Conservation (phyloP, 1,284 basidiomycete genomes). For the Cystobasidium sp. region DNA sequence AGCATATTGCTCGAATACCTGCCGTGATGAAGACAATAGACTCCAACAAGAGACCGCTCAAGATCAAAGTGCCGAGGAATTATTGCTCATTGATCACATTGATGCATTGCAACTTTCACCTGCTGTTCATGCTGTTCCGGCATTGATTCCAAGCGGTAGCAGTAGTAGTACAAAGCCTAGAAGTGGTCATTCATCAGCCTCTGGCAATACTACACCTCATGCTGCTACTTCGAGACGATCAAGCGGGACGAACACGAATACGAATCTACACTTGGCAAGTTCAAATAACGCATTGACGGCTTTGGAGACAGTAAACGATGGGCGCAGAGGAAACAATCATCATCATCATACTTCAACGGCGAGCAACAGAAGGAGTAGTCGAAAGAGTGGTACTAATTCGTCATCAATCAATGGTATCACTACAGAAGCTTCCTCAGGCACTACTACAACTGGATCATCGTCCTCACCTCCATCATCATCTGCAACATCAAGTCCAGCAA, state of each 20-base stretch:
- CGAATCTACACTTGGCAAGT: too few relatives aligned
- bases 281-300: too few relatives aligned
- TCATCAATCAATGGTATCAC: not conserved
- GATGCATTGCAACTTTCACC: conserved; percentile 13
- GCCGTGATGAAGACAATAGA: conserved; percentile 15
- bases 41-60: not conserved
- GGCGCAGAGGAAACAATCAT: too few relatives aligned
- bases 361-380: conserved; percentile 1
- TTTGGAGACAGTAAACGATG: too few relatives aligned
- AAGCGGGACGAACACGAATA: too few relatives aligned
- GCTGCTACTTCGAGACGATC: not conserved
- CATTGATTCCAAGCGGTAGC: conserved; percentile 19
- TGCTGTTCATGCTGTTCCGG: conserved; percentile 27
- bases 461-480: conserved; percentile 30
- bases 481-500: conserved; percentile 29
- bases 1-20: conserved; percentile 38
- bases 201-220: not conserved
- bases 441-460: conserved; percentile 5
- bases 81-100: not conserved
- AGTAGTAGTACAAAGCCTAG: not conserved
- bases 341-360: not conserved
- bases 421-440: not conserved
- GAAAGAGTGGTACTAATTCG: not conserved
- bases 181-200: not conserved
- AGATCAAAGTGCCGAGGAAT: not conserved